A percentile compares a stretch with the other conserved stretches of the same genome.
phyloP scores from a whole-genome alignment of 1,139 yeast species.

The Protomyces inouyei region DNA sequence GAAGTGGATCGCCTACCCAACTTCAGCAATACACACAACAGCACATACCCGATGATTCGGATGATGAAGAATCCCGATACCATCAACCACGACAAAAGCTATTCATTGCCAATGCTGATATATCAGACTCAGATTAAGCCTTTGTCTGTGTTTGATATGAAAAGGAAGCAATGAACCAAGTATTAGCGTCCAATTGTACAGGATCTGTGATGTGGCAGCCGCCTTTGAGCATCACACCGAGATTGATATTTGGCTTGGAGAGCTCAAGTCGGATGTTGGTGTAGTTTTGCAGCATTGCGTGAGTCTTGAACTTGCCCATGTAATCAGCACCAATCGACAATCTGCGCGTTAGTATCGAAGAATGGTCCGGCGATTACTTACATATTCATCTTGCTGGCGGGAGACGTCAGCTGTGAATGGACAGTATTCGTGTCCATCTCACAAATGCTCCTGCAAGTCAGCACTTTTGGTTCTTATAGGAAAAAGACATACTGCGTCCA shows the following conservation, averaged over 20 bases:
- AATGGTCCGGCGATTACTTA: too few relatives aligned
- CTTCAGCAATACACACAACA: conserved; percentile 21
- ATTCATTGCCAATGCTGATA: conserved; percentile 21
- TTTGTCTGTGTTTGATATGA: not conserved
- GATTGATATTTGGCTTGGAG: not conserved
- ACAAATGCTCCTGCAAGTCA: too few relatives aligned
- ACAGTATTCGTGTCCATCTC: too few relatives aligned
- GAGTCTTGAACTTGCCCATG: not conserved
- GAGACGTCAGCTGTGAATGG: too few relatives aligned
- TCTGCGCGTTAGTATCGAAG: not conserved
- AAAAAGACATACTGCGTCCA: not conserved
- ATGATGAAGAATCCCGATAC: conserved; percentile 5
- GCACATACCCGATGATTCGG: conserved; percentile 4
- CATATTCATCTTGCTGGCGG: too few relatives aligned
- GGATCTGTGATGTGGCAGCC: not conserved
- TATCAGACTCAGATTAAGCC: conserved; percentile 13
- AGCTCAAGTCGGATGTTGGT: not conserved
- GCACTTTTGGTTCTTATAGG: too few relatives aligned
- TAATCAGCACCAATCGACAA: not conserved
- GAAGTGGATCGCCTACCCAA: conserved; percentile 23
- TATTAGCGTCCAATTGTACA: not conserved
- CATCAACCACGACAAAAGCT: conserved; percentile 10
- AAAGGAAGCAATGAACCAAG: not conserved
- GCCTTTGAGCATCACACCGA: not conserved
- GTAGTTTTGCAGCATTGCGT: not conserved